These are phyloP conservation scores for Didymella keratinophila DNA, from an alignment of 2,329 filamentous ascomycete species.

Conservation along the genomic window DNA sequence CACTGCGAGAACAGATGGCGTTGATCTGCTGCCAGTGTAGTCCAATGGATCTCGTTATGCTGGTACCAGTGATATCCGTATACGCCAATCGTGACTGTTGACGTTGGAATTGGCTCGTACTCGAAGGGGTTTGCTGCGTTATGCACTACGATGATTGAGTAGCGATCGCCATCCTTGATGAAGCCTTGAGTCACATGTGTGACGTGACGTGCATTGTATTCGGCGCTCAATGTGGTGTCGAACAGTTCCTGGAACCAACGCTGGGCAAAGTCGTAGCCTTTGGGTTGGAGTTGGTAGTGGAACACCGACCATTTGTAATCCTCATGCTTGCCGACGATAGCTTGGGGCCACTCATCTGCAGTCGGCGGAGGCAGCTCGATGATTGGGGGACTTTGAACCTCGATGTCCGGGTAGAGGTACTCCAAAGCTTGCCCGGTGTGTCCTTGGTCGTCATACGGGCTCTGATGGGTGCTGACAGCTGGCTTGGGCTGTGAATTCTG, in stretches of 20 bases:
- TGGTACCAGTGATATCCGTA: constrained; percentile 31
- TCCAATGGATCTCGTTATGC: constrained; percentile 39
- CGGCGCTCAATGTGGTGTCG: neutral
- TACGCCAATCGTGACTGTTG: constrained; percentile 35
- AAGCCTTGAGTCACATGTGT: constrained; percentile 35
- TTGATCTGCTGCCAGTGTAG: constrained; percentile 27
- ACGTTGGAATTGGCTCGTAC: neutral
- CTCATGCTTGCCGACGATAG: constrained; percentile 29
- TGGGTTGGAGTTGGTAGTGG: constrained; percentile 29
- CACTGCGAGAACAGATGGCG: constrained; percentile 3
- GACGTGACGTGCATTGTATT: constrained; percentile 13
- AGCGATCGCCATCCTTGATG: constrained; percentile 27
- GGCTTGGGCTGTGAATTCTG: no score
- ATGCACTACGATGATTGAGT: constrained; percentile 39
- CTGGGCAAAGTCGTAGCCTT: constrained; percentile 15
- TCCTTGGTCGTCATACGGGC: neutral
- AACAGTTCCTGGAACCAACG: constrained; percentile 23
- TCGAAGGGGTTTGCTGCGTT: constrained; percentile 39
- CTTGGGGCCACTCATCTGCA: constrained; percentile 19
- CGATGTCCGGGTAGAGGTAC: neutral
- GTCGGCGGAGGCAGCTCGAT: neutral
- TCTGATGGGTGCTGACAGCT: neutral
- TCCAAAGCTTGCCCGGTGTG: no score
- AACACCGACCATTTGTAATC: constrained; percentile 37
- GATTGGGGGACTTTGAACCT: neutral